phyloP scores from a whole-genome alignment of 2,329 filamentous ascomycete genomes.

The Ilyonectria destructans region DNA sequence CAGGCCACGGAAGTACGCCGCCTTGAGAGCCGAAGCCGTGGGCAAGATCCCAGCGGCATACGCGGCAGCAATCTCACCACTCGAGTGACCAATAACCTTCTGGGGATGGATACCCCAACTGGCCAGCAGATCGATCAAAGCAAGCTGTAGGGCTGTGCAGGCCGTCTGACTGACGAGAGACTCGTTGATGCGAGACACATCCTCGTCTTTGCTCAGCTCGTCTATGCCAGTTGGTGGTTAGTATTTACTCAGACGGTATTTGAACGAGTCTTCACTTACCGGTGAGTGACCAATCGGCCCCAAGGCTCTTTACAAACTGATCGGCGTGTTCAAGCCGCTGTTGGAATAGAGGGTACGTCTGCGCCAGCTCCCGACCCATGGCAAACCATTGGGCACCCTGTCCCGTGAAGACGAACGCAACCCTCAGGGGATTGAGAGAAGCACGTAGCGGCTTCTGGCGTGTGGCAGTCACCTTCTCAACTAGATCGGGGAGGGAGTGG shows the following conservation, averaged over 20 bases:
- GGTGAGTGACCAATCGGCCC: slow-evolving; percentile 5
- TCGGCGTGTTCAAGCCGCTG: neutral
- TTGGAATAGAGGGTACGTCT: slow-evolving; percentile 16
- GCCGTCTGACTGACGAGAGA: slow-evolving; percentile 59
- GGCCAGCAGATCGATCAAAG: slow-evolving; percentile 60
- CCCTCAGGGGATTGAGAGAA: too few relatives aligned
- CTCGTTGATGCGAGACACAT: slow-evolving; percentile 45
- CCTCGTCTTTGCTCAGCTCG: slow-evolving; percentile 6
- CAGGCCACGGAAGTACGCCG: slow-evolving; percentile 64
- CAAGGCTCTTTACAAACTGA: slow-evolving; percentile 41
- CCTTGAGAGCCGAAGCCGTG: slow-evolving; percentile 59
- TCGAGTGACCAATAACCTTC: slow-evolving; percentile 61
- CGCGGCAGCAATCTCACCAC: slow-evolving; percentile 65
- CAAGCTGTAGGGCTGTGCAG: slow-evolving; percentile 64
- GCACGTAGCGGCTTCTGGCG: slow-evolving; percentile 22
- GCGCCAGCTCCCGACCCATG: slow-evolving; percentile 53
- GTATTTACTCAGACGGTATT: too few relatives aligned
- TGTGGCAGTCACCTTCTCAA: neutral
- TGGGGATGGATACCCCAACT: slow-evolving; percentile 58
- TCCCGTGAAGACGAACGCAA: slow-evolving; percentile 50
- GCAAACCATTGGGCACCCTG: slow-evolving; percentile 54
- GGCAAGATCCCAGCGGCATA: slow-evolving; percentile 61
- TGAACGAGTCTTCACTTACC: too few relatives aligned
- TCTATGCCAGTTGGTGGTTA: neutral
- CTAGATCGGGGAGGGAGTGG: slow-evolving; percentile 11